These are phyloP conservation scores for Annulohypoxylon stygium DNA, from an alignment of 495 filamentous ascomycete species.

Conservation along the genomic window DNA sequence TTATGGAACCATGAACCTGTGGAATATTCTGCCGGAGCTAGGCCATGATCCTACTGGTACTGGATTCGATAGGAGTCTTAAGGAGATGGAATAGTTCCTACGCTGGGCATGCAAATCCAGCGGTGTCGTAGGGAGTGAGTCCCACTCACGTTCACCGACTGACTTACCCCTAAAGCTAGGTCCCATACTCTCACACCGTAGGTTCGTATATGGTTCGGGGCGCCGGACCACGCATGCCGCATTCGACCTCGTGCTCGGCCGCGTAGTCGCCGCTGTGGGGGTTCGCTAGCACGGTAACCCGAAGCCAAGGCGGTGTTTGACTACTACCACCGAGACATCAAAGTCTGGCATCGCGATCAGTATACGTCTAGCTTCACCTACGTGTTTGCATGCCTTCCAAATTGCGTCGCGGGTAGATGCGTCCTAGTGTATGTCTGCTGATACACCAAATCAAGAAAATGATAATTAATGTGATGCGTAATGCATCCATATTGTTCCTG, in stretches of 20 bases:
- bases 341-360: constrained; percentile 52
- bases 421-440: background rate
- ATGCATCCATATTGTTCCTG: background rate
- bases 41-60: constrained; percentile 75
- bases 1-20: constrained; percentile 73
- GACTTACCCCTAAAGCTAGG: background rate
- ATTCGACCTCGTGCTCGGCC: constrained; percentile 72
- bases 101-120: constrained; percentile 60
- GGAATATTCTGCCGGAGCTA: constrained; percentile 69
- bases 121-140: constrained; percentile 47
- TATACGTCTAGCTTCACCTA: background rate
- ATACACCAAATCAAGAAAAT: background rate
- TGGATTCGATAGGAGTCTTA: constrained; percentile 73
- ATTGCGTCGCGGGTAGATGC: background rate
- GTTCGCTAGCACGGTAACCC: constrained; percentile 65
- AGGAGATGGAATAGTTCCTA: constrained; percentile 69
- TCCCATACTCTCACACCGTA: background rate
- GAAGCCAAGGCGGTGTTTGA: constrained; percentile 74
- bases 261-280: constrained; percentile 71
- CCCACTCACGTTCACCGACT: background rate
- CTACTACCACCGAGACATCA: constrained; percentile 63
- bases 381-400: background rate
- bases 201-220: constrained; percentile 16
- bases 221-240: constrained; percentile 61
- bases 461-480: constrained; percentile 34